Evolutionary conservation across 805 yeast species (phyloP), one percentile per base, ranked within the genome.

Genomic region (Metschnikowia lochheadii): DNA sequence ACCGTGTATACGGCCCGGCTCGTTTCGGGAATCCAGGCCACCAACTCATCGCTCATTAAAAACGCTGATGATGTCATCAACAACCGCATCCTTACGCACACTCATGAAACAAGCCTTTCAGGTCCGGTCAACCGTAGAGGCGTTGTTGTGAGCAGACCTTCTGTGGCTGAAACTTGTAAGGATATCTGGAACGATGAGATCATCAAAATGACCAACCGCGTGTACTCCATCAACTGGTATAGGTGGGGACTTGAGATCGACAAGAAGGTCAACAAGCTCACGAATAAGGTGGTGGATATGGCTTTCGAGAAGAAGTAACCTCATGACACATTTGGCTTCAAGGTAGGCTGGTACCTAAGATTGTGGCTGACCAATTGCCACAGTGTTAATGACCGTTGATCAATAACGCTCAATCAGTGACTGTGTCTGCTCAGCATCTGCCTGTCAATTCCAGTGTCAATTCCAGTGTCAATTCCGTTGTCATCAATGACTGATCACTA

Each of bases 101-200:
- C 72, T 33, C 79, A 78, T 54, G 67, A 77, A 26, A 61, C 72
- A 6, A 68, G 75, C 48, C 76, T 77, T 31, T 62, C 72, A 42
- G 62, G 71, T 18, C 81, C 81, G 51, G 66, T 72, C 50, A 69
- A 76, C 29, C 62, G 63, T 32, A 62, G 63, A 31, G 53, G 55
- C 13, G 48, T 51, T 35, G 40, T 52, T 34, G 57, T 60, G 26
- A 50, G 53, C 20, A 75, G 87, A 31, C 66, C 72, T 10, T 63
- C 68, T 21, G 53, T 81, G 32, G 60, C 60, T 8, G 90, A 88
- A 64, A 84, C 90, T 0, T 72, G 79, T 53, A 85, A 83, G 56
- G 95, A 87, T 60, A 74, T 87, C 39, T 87, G 96, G 96, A 84
- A 87, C 62, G 82, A 80, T 41, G 91, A 86, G 63, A 77, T 87